A percentile compares a stretch with the other conserved stretches of the same genome.
Evolutionary conservation across 202 grass and related monocot genomes (phyloP).

Genomic region (Alloteropsis angusta): DNA sequence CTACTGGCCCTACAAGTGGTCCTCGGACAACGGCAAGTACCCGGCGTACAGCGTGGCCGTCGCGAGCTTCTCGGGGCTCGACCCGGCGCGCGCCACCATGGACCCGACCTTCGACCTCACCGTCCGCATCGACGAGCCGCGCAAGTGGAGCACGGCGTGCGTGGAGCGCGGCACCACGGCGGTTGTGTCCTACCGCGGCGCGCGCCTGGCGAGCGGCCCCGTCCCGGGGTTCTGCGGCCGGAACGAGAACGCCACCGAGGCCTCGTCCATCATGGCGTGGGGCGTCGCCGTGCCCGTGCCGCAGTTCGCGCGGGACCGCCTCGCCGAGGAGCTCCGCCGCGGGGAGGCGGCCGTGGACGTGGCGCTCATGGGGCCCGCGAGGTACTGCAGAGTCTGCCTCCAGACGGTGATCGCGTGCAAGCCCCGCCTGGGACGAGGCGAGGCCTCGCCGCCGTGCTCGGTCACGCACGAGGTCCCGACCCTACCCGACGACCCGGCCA

Average conservation of each 20-base stretch:
- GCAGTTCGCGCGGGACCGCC: conserved; percentile 1
- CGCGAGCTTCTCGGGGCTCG: conserved; percentile 5
- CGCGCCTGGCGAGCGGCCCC: conserved; percentile 9
- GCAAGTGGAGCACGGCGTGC: neutral
- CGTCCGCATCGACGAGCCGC: conserved; percentile 21
- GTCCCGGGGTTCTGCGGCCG: conserved; percentile 22
- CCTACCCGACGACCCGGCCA: neutral
- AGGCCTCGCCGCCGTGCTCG: conserved; percentile 10
- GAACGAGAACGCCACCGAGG: conserved; percentile 19
- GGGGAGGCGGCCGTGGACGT: conserved; percentile 23
- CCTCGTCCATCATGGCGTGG: conserved; percentile 26
- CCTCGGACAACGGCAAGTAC: neutral
- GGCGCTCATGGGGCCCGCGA: neutral
- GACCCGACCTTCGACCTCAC: conserved; percentile 26
- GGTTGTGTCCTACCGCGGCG: conserved; percentile 14
- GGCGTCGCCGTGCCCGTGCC: conserved; percentile 7
- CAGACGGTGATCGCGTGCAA: conserved; percentile 16
- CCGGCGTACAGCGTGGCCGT: conserved; percentile 10
- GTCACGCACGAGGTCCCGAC: neutral
- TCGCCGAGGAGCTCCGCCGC: conserved; percentile 18
- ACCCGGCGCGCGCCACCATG: neutral
- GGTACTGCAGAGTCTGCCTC: rapidly evolving
- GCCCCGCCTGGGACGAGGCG: neutral
- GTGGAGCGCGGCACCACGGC: neutral
- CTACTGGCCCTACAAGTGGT: neutral